Evolutionary conservation across 1,284 basidiomycete genomes (phyloP).

Genomic region (Ustilago lituana): DNA sequence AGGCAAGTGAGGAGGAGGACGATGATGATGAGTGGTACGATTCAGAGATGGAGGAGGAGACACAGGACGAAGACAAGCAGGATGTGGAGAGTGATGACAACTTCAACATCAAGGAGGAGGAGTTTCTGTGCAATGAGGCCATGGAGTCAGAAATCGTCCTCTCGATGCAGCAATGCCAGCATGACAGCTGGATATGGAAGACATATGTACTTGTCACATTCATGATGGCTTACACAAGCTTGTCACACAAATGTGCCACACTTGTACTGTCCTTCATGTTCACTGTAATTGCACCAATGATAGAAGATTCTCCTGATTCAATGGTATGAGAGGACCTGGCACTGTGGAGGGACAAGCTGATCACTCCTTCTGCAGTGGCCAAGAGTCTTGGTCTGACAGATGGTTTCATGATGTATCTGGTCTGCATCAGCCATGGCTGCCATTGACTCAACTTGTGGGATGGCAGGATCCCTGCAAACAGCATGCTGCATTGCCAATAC

Average conservation of each 20-base stretch:
- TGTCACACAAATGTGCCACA: background rate
- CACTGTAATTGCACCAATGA: background rate
- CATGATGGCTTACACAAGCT: no score
- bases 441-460: slow-evolving; percentile 1
- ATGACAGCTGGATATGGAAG: no score
- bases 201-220: no score
- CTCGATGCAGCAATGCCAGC: no score
- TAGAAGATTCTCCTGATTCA: background rate
- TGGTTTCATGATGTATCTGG: background rate
- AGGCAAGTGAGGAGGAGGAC: no score
- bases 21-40: no score
- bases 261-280: background rate
- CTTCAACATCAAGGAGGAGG: no score
- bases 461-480: background rate
- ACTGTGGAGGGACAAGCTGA: background rate
- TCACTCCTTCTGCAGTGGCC: background rate
- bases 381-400: background rate
- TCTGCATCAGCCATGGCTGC: background rate
- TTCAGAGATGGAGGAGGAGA: no score
- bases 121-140: no score
- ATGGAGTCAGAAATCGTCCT: no score
- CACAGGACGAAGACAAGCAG: no score
- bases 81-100: no score
- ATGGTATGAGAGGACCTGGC: background rate
- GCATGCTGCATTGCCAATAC: background rate